Evolutionary conservation across 306 rosid genomes (phyloP).

Genomic region (Pyrus communis): DNA sequence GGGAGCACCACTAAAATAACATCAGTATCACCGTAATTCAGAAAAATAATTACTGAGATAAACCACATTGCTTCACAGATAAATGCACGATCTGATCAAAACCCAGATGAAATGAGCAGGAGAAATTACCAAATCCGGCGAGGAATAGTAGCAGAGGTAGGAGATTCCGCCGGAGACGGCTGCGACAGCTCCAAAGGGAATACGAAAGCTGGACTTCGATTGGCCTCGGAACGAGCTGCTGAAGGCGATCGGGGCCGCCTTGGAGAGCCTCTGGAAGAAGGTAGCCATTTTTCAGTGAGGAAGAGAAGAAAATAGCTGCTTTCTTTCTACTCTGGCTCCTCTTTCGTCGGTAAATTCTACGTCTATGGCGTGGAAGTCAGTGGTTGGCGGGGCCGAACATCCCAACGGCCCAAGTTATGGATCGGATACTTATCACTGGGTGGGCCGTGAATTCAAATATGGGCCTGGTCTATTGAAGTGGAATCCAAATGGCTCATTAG

Average conservation of each 20-base stretch:
- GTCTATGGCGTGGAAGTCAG: not conserved
- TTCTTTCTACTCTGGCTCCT: not conserved
- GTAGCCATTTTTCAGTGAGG: conserved; percentile 50
- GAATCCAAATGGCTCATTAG: not conserved
- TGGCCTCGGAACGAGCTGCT: conserved; percentile 28
- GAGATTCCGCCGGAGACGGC: conserved; percentile 86
- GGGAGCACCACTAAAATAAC: not conserved
- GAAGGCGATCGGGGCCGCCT: conserved; percentile 50
- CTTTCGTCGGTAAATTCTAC: not conserved
- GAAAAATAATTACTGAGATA: not conserved
- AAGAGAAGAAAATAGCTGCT: not conserved
- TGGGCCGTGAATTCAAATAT: not conserved
- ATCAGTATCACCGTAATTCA: not conserved
- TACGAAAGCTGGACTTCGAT: conserved; percentile 42
- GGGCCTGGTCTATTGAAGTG: not conserved
- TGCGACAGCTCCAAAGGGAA: conserved; percentile 63
- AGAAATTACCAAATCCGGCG: conserved; percentile 49
- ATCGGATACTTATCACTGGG: not conserved
- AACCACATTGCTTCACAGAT: not conserved
- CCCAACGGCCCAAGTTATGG: not conserved
- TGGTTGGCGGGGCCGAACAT: not conserved
- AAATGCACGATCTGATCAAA: not conserved
- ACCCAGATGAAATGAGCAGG: not conserved
- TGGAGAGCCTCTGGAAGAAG: conserved; percentile 55
- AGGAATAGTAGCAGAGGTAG: conserved; percentile 47